phyloP scores from a whole-genome alignment of 2,329 filamentous ascomycete species.

The Sclerotinia minor region DNA sequence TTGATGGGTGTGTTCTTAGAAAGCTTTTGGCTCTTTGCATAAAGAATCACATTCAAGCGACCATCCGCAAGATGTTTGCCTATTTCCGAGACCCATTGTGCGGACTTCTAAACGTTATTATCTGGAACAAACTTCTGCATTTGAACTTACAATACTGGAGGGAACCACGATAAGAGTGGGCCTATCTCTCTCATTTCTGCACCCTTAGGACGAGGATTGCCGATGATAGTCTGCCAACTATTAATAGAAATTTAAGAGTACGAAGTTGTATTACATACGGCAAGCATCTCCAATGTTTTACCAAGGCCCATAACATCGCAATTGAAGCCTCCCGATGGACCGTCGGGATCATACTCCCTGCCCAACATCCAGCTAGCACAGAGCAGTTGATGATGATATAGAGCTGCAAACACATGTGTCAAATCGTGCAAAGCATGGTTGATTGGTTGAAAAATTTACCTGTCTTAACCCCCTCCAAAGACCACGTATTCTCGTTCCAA shows the following conservation, averaged over 20 bases:
- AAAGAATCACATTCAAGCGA: neutral
- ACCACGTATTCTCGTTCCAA: neutral
- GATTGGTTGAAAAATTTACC: neutral
- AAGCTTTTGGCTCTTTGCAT: constrained; percentile 2
- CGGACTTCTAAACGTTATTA: neutral
- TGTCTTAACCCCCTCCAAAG: constrained; percentile 1
- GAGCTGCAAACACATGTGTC: neutral
- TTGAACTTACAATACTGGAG: neutral
- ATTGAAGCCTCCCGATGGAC: constrained; percentile 6
- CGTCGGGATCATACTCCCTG: neutral
- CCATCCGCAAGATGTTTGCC: neutral
- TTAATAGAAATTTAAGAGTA: neutral
- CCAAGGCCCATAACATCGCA: constrained; percentile 18
- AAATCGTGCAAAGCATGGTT: neutral
- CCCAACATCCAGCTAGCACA: constrained; percentile 10
- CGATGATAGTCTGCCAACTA: neutral
- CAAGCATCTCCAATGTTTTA: constrained; percentile 7
- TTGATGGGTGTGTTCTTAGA: neutral
- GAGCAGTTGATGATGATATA: constrained; percentile 5
- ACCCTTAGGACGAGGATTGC: constrained; percentile 1
- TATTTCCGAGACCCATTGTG: constrained; percentile 6
- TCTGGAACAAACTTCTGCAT: neutral
- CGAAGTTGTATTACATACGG: neutral
- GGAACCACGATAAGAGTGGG: constrained; percentile 3
- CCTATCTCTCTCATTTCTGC: neutral